Evolutionary conservation across 2,329 filamentous ascomycete species (phyloP), one percentile per base, ranked within the genome.

Genomic region (Aspergillus spinulosporus): DNA sequence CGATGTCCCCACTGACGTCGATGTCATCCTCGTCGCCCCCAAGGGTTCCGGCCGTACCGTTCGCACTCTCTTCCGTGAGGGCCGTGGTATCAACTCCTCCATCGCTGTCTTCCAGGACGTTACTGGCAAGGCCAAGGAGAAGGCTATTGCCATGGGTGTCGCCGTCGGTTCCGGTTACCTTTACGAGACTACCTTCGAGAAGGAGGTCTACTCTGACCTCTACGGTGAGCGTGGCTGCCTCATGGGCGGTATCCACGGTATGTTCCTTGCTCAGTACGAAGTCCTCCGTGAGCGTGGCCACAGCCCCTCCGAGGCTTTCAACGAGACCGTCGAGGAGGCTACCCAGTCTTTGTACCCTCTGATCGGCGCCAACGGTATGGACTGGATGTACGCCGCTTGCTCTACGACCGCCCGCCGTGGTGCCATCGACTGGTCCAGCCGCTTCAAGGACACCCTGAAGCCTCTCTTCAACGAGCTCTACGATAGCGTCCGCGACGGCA

Each of bases 181-280:
- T 70, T 99, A 99, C 87, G 90, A 97, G 89, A 99, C 94, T 75
- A 99, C 94, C 76, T 99, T 99, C 75, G 89, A 99, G 87, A 99
- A 99, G 89, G 94, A 99, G 84, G 94, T 99, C 76, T 96, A 96
- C 89, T 97, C 92, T 62, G 94, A 97, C 81, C 88, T 99, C 68
- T 99, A 99, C 84, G 94, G 94, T 80, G 94, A 99, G 89, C 92
- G 94, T 82, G 94, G 94, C 76, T 99, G 94, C 88, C 84, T 99
- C 73, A 99, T 99, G 94, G 94, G 94, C 71, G 94, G 94, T 80
- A 99, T 99, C 81, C 94, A 99, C 86, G 94, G 94, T 77, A 99
- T 99, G 94, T 99, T 99, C 90, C 91, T 99, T 68, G 94, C 94
- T 62, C 94, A 99, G 84, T 99, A 99, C 86, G 94, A 99, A 86